Evolutionary conservation across 1,139 yeast genomes (phyloP), one percentile per base, ranked within the genome.

Genomic region (Blastobotrys apis): DNA sequence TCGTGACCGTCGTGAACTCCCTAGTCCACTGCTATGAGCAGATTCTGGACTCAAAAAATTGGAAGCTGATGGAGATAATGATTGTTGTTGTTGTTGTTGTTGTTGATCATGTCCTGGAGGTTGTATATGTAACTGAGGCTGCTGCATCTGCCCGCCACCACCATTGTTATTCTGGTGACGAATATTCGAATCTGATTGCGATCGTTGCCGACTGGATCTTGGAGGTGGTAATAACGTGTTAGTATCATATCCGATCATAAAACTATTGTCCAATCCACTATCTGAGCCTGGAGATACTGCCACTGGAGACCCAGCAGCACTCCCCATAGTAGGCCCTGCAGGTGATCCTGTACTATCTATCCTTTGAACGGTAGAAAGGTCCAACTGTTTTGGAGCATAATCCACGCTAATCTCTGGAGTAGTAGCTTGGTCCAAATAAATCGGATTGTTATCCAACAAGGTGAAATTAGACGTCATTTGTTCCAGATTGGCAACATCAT

Each of bases 181-280:
- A 12, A 53, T 33, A 10, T 49, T 50, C 6, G 58, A 52, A 33
- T 55, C 58, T 1, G 59, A 55, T 23, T 50, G 58, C 3, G 58
- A 53, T 32, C 59, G 43, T 29, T 50, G 50, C 9, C 58, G 49
- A 27, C 37, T 41, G 10, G 43, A 22, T 8, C 38, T 21, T 13
- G 55, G 53, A 10, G 54, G 52, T 5, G 51, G 46, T 22, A 47
- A 31, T 29, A 50, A 33, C 9, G 25, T 21, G 13, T 37, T 35
- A 12, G 31, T 29, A 15, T 17, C 23, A 12, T 36, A 42, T 5
- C 42, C 19, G n/a, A n/a, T n/a, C 38, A 40, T 34, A 16, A 40
- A 35, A 16, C 33, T 21, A 4, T 15, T 35, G 22, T 35, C 39
- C 13, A 39, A 12, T 9, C 25, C 32, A 3, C 26, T 31, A 13